These are phyloP conservation scores for Sarocladiaceae sp. DNA, from an alignment of 2,329 filamentous ascomycete species.

Conservation along the genomic window DNA sequence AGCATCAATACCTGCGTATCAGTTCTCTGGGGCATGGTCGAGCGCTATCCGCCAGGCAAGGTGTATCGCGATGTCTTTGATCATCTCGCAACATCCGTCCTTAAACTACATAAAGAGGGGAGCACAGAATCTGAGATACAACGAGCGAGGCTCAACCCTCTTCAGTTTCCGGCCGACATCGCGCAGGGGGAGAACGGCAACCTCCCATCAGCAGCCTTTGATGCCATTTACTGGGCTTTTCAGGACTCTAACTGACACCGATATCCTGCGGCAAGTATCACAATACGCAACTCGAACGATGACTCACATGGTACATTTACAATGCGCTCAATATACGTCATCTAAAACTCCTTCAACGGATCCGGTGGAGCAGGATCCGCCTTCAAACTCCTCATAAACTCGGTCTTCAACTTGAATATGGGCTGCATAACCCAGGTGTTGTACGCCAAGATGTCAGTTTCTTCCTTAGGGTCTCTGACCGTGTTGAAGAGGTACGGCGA, in stretches of 20 bases:
- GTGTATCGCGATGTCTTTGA: slow-evolving; percentile 21
- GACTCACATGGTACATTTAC: neutral
- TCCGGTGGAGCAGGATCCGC: slow-evolving; percentile 24
- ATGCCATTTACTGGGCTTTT: slow-evolving; percentile 14
- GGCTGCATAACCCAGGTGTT: slow-evolving; percentile 29
- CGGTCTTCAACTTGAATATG: slow-evolving; percentile 18
- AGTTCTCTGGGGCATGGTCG: slow-evolving; percentile 23
- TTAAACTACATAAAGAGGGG: no score
- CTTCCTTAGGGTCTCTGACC: slow-evolving; percentile 25
- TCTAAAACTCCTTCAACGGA: slow-evolving; percentile 20
- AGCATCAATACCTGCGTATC: slow-evolving; percentile 17
- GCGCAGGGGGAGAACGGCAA: neutral
- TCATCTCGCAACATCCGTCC: slow-evolving; percentile 11
- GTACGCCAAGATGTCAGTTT: slow-evolving; percentile 22
- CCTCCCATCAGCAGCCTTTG: neutral
- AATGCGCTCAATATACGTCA: no score
- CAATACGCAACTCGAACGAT: neutral
- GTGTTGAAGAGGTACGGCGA: slow-evolving; percentile 26
- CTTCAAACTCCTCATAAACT: slow-evolving; percentile 22
- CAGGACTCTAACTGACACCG: no score
- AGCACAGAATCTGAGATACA: slow-evolving; percentile 6
- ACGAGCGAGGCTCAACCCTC: no score
- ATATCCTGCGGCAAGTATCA: no score
- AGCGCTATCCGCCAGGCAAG: slow-evolving; percentile 18
- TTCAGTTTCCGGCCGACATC: neutral